phyloP scores from a whole-genome alignment of 2,329 filamentous ascomycete species.

The Verticillium albo-atrum region DNA sequence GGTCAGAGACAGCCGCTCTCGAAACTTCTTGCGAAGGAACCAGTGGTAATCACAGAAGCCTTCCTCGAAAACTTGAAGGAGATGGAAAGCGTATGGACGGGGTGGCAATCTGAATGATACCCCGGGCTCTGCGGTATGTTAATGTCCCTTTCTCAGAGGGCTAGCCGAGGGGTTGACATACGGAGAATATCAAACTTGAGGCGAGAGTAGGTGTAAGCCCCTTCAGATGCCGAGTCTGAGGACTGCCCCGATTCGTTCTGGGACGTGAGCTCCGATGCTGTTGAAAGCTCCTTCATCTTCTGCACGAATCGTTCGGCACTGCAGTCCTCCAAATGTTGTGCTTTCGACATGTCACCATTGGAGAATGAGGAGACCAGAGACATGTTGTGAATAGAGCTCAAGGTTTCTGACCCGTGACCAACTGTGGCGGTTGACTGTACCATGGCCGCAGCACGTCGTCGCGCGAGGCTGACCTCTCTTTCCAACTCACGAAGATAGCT shows the following conservation, averaged over 20 bases:
- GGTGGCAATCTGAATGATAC: conserved; percentile 12
- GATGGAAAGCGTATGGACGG: conserved; percentile 9
- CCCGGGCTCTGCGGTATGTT: conserved; percentile 2
- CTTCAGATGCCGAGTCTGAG: not conserved
- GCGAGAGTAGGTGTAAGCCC: conserved; percentile 10
- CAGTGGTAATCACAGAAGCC: conserved; percentile 16
- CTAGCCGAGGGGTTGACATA: not conserved
- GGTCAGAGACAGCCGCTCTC: conserved; percentile 5
- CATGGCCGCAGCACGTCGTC: not conserved
- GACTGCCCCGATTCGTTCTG: not conserved
- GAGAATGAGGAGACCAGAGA: not conserved
- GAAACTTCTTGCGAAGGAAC: conserved; percentile 10
- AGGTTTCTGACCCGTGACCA: too few species aligned
- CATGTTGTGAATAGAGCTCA: too few species aligned
- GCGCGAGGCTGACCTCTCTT: not conserved
- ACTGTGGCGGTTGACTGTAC: not conserved
- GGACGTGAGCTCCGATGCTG: not conserved
- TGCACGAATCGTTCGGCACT: conserved; percentile 12
- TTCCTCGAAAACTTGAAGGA: conserved; percentile 12
- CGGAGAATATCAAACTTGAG: conserved; percentile 13
- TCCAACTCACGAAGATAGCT: conserved; percentile 13
- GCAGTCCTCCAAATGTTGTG: conserved; percentile 7
- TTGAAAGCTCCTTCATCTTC: conserved; percentile 7
- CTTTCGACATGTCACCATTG: not conserved
- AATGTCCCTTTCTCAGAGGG: too few species aligned